phyloP scores from a whole-genome alignment of 352 stramenopile species.

The Thraustotheca clavata region DNA sequence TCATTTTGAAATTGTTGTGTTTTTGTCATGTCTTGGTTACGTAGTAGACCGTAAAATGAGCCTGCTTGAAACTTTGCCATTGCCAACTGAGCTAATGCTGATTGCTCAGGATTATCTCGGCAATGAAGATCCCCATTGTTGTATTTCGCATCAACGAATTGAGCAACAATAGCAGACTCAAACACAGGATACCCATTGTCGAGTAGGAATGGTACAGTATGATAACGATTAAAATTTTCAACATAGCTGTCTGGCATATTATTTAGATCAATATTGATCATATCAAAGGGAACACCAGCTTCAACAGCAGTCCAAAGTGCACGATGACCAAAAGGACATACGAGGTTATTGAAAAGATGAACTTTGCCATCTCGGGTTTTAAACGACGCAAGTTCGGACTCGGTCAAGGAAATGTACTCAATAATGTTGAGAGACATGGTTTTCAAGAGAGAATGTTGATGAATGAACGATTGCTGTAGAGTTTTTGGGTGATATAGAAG shows the following conservation, averaged over 20 bases:
- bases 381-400: not conserved
- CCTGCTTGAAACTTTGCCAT: conserved; percentile 12
- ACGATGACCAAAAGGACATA: conserved; percentile 17
- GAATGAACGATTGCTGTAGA: no score
- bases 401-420: not conserved
- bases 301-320: conserved; percentile 17
- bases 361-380: conserved; percentile 10
- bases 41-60: conserved; percentile 1
- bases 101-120: conserved; percentile 1
- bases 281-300: conserved; percentile 6
- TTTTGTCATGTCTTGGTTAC: not conserved
- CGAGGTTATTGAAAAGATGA: conserved; percentile 19
- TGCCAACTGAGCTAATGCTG: conserved; percentile 8
- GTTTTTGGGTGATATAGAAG: no score
- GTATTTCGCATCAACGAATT: conserved; percentile 15
- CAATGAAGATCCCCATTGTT: not conserved
- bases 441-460: no score
- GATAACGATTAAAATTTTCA: conserved; percentile 11
- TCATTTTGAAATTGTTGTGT: not conserved
- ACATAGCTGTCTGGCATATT: not conserved
- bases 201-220: conserved; percentile 13
- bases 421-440: not conserved
- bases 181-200: conserved; percentile 10
- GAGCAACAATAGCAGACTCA: conserved; percentile 18
- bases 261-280: not conserved